phyloP scores from a whole-genome alignment of 2,329 filamentous ascomycete genomes.

The Nothopassalora personata region DNA sequence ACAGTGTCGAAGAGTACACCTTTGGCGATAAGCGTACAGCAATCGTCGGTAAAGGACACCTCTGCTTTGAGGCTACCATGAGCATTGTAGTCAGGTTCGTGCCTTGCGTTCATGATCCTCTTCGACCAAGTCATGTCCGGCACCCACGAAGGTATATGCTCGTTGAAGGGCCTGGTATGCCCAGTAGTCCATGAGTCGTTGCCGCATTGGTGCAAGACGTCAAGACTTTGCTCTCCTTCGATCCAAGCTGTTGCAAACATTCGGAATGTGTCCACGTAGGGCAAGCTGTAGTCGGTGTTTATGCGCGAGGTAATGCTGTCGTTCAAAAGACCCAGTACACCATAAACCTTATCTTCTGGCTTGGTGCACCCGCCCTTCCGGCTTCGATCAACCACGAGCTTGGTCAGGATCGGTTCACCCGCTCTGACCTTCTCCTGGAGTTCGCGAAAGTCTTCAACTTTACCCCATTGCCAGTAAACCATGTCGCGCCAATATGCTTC shows the following conservation, averaged over 20 bases:
- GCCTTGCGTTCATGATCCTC: not conserved
- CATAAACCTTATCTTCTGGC: too few relatives aligned
- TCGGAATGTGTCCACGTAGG: not conserved
- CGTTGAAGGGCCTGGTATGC: not conserved
- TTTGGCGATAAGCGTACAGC: not conserved
- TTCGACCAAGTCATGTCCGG: not conserved
- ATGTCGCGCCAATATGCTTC: too few relatives aligned
- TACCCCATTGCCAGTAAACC: too few relatives aligned
- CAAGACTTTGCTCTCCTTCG: not conserved
- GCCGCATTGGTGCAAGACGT: not conserved
- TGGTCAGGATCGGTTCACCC: too few relatives aligned
- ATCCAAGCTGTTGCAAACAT: not conserved
- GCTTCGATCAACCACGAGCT: too few relatives aligned
- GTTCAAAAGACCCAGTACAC: not conserved
- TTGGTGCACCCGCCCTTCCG: too few relatives aligned
- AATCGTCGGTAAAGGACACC: not conserved
- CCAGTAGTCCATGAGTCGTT: not conserved
- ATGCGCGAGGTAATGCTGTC: not conserved
- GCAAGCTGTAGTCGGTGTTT: not conserved
- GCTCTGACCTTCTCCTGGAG: too few relatives aligned
- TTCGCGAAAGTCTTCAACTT: too few relatives aligned
- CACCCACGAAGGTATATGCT: not conserved
- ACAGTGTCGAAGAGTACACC: not conserved
- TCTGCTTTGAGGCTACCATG: not conserved
- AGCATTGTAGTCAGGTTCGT: not conserved